phyloP scores from a whole-genome alignment of 176 grass and related monocot species.

The Paspalum notatum region DNA sequence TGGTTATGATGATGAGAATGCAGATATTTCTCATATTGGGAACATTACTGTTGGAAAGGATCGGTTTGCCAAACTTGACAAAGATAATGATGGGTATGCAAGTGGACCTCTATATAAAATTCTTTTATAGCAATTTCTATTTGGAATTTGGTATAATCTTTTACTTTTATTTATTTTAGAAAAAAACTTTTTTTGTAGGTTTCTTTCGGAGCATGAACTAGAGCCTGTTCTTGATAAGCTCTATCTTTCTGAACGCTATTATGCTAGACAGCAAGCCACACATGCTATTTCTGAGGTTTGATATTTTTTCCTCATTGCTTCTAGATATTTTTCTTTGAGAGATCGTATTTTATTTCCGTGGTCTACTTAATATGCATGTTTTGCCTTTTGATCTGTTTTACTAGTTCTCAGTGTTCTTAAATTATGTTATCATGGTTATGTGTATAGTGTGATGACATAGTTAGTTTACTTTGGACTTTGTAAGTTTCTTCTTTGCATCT shows the following conservation, averaged over 20 bases:
- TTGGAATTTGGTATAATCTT: constrained; percentile 9
- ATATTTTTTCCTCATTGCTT: constrained; percentile 6
- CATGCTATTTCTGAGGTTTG: constrained; percentile 81
- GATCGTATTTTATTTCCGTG: neutral
- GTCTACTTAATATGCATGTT: neutral
- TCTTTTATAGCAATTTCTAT: neutral
- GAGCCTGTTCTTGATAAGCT: constrained; percentile 72
- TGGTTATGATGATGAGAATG: constrained; percentile 62
- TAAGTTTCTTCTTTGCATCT: constrained; percentile 2
- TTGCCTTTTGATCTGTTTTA: neutral
- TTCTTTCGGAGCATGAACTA: constrained; percentile 78
- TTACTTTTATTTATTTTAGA: constrained; percentile 23
- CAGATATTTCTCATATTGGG: constrained; percentile 58
- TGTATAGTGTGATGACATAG: neutral
- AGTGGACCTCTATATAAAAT: constrained; percentile 22
- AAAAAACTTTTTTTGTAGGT: constrained; percentile 45
- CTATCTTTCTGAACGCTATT: constrained; percentile 75
- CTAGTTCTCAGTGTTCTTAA: neutral
- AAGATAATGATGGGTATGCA: constrained; percentile 70
- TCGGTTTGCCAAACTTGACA: constrained; percentile 78
- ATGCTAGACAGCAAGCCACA: constrained; percentile 79
- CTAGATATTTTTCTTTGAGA: neutral
- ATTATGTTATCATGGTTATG: constrained; percentile 3
- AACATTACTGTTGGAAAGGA: constrained; percentile 55
- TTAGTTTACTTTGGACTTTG: neutral